These are phyloP conservation scores for Globisporangium middletonii DNA, from an alignment of 352 stramenopile species.

Conservation along the genomic window DNA sequence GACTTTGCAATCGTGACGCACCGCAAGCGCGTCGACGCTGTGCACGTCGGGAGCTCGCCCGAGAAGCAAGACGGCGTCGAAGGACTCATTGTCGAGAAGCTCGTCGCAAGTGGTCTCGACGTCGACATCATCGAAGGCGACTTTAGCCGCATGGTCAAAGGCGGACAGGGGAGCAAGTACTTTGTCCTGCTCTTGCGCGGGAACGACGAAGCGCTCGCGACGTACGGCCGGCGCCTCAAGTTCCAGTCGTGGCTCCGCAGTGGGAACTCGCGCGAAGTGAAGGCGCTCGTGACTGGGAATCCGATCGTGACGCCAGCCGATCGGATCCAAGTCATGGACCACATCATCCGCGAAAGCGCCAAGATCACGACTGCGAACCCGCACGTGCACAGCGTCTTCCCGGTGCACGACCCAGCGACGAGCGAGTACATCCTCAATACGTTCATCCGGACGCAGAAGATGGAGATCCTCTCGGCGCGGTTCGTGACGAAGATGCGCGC, in stretches of 20 bases:
- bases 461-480: constrained; percentile 52
- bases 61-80: constrained; percentile 32
- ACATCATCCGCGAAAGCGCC: constrained; percentile 70
- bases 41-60: constrained; percentile 13
- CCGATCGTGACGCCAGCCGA: constrained; percentile 65
- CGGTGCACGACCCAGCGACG: constrained; percentile 62
- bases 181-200: constrained; percentile 69
- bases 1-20: constrained; percentile 78
- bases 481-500: constrained; percentile 60
- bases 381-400: constrained; percentile 68
- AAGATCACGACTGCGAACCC: constrained; percentile 49
- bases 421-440: constrained; percentile 71
- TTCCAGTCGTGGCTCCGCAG: constrained; percentile 74
- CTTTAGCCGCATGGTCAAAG: constrained; percentile 36
- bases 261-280: constrained; percentile 67
- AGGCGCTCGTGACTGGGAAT: constrained; percentile 47
- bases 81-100: constrained; percentile 42
- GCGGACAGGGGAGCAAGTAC: constrained; percentile 42
- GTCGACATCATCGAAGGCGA: constrained; percentile 71
- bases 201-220: constrained; percentile 51
- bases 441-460: constrained; percentile 63
- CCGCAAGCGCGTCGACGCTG: constrained; percentile 19
- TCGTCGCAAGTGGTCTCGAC: constrained; percentile 58
- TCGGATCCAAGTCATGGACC: constrained; percentile 77
- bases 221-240: constrained; percentile 54